Conservation (phyloP, 768 basidiomycete species). For the Rossbeevera mucosa region DNA sequence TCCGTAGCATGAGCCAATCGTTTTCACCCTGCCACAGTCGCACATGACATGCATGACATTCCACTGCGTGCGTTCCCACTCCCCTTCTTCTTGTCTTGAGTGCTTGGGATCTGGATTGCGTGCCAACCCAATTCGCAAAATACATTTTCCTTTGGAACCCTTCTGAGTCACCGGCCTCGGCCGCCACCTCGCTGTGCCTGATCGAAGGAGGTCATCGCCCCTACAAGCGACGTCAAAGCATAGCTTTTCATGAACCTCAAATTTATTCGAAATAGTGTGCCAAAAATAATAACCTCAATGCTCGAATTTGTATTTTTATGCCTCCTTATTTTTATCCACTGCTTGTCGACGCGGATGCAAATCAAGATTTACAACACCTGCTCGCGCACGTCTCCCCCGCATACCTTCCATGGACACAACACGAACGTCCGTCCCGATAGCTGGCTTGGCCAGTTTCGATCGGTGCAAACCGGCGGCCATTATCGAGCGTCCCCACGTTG, state of each 20-base stretch:
- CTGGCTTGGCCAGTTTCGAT: not conserved
- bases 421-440: not conserved
- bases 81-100: not conserved
- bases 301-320: conserved; percentile 11
- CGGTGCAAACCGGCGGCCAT: conserved; percentile 7
- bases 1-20: not conserved
- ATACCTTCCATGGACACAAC: not conserved
- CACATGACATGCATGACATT: not conserved
- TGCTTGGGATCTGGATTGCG: not conserved
- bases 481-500: conserved; percentile 12
- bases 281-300: conserved; percentile 32
- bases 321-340: conserved; percentile 22
- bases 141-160: not conserved
- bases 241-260: conserved; percentile 18
- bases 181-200: conserved; percentile 20
- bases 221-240: conserved; percentile 26
- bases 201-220: conserved; percentile 16
- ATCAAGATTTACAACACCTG: not conserved
- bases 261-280: conserved; percentile 20
- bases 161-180: conserved; percentile 2
- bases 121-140: not conserved
- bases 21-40: too few species aligned
- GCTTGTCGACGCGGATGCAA: not conserved
- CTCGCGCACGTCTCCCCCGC: not conserved
- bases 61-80: not conserved